A percentile compares a stretch with the other conserved stretches of the same genome.
These are phyloP conservation scores for Trichoderma sp. DNA, from an alignment of 2,329 filamentous ascomycete genomes.

Conservation along the genomic window DNA sequence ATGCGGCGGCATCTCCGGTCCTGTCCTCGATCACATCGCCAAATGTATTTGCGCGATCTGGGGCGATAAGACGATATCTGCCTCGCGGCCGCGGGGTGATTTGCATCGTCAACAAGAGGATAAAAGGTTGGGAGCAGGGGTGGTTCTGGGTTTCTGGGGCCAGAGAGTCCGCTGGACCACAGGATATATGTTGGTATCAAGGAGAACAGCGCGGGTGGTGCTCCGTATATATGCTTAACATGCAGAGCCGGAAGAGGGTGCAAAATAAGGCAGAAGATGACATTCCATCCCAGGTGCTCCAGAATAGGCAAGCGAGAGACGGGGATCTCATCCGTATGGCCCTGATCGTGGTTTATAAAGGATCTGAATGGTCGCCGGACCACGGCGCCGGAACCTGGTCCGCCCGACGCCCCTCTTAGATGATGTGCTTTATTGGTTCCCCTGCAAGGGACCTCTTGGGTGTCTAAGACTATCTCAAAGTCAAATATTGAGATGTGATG, in stretches of 20 bases:
- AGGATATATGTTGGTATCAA: not conserved
- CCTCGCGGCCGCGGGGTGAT: not conserved
- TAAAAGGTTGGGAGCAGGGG: not conserved
- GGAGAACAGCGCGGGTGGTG: not conserved
- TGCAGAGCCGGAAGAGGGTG: not conserved
- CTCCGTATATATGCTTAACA: not conserved
- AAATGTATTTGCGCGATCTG: not conserved
- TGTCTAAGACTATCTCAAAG: constrained; percentile 1
- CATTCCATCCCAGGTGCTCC: not conserved
- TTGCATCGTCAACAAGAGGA: not conserved
- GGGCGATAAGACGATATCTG: not conserved
- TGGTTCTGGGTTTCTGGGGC: not conserved
- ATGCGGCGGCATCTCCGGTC: not conserved
- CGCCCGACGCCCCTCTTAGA: constrained; percentile 6
- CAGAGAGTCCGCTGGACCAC: not conserved
- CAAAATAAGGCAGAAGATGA: not conserved
- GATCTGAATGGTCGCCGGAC: not conserved
- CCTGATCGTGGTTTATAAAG: not conserved
- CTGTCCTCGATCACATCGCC: not conserved
- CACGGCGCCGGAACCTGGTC: not conserved
- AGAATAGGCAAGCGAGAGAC: not conserved
- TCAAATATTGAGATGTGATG: constrained; percentile 5
- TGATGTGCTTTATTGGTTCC: constrained; percentile 1
- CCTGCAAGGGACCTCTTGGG: constrained; percentile 1
- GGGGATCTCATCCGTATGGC: not conserved